phyloP scores from a whole-genome alignment of 768 basidiomycete species.

The Xerocomellus amylosporus region DNA sequence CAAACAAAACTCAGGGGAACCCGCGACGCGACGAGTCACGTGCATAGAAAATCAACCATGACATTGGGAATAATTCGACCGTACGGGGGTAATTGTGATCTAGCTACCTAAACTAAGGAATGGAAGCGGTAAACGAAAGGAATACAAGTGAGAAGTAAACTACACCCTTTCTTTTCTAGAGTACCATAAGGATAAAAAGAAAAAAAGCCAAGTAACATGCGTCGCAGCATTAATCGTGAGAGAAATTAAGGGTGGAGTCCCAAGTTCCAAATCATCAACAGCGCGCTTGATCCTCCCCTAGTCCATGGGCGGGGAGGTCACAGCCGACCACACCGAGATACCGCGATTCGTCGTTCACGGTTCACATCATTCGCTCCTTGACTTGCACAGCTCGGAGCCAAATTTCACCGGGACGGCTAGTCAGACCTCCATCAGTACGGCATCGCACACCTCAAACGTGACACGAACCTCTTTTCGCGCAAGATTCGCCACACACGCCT shows the following conservation, averaged over 20 bases:
- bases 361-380: slow-evolving; percentile 59
- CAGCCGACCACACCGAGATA: not conserved
- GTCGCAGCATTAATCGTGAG: slow-evolving; percentile 8
- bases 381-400: slow-evolving; percentile 51
- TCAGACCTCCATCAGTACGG: not conserved
- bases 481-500: slow-evolving; percentile 66
- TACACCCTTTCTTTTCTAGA: slow-evolving; percentile 17
- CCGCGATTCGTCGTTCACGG: not conserved
- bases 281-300: not conserved
- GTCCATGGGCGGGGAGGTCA: not conserved
- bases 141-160: slow-evolving; percentile 22
- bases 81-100: not conserved
- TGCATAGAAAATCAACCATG: slow-evolving; percentile 26
- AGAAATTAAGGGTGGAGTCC: not conserved
- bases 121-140: slow-evolving; percentile 2
- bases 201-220: not conserved
- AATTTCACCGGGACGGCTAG: slow-evolving; percentile 26
- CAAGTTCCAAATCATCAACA: slow-evolving; percentile 6
- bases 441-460: not conserved
- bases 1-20: not conserved
- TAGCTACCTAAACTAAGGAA: slow-evolving; percentile 14
- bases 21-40: slow-evolving; percentile 25
- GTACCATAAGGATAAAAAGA: slow-evolving; percentile 6
- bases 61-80: not conserved
- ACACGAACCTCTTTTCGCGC: slow-evolving; percentile 69